Evolutionary conservation across 805 yeast genomes (phyloP), one percentile per base, ranked within the genome.

Genomic region (Saccharomyces paradoxus): DNA sequence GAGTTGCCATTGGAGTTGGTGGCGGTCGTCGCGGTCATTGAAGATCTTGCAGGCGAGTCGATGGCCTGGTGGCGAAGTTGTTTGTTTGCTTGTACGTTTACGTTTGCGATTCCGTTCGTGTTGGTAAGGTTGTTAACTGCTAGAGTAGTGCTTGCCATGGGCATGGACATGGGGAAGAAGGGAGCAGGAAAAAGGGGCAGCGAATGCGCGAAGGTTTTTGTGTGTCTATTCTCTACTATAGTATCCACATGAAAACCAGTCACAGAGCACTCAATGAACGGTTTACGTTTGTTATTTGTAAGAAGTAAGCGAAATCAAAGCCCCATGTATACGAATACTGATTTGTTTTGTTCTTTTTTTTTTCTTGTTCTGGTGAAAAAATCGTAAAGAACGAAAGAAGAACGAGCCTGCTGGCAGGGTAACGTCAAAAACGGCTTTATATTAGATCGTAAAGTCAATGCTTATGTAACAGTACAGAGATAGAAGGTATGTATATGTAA

Each of bases 121-220:
- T 52, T 59, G 62, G 49, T 62, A 68, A 37, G 62, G 63, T 52
- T 63, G 66, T 59, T 55, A 29, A 22, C 32, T 24, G 50, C 67
- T 60, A 47, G 51, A 17, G 51, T 37, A 4, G 44, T 37, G 13
- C 44, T 37, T 17, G 22, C 44, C 24, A 37, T 37, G 24, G 44
- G 44, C 44, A 17, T 37, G 24, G 44, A 37, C 44, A 37, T 37
- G 44, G 44, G 22, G 24, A 37, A 22, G 13, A 37, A 24, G 24
- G 13, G 44, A 37, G 44, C 24, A 9, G 22, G 44, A 17, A 3
- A 37, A 37, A 37, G 44, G 44, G 22, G 5, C 22, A 37, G 44
- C 37, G 44, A 21, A 21, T 37, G 44, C 24, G 44, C 44, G 22
- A 37, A 37, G 17, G 22, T 37, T 10, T 37, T 37, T 37, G 12